Conservation (phyloP, 148 eudicot species). For the Vaccinium myrtillus region DNA sequence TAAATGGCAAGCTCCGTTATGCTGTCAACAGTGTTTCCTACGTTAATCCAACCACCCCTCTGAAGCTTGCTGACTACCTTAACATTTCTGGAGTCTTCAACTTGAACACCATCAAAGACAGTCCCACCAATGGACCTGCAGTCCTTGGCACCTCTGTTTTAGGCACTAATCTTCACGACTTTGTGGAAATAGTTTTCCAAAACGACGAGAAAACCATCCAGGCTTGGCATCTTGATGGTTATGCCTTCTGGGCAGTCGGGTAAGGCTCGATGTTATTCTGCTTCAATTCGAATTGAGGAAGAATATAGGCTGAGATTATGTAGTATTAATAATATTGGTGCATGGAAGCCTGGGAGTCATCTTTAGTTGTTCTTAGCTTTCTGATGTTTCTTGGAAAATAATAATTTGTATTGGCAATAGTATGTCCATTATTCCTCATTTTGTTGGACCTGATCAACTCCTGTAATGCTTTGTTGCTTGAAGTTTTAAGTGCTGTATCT, state of each 20-base stretch:
- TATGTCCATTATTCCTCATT: neutral
- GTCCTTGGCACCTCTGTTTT: slow-evolving; percentile 58
- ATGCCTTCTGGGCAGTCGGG: slow-evolving; percentile 70
- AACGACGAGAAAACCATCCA: slow-evolving; percentile 64
- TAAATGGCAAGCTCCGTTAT: slow-evolving; percentile 51
- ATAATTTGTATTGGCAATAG: neutral
- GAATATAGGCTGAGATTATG: neutral
- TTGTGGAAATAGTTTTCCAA: slow-evolving; percentile 70
- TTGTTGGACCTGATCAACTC: neutral
- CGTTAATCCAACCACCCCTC: slow-evolving; percentile 62
- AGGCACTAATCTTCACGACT: slow-evolving; percentile 52
- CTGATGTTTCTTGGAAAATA: neutral
- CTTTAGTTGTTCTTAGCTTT: neutral
- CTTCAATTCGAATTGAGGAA: neutral
- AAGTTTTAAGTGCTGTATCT: neutral
- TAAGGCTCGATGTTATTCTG: slow-evolving; percentile 26
- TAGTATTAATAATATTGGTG: neutral
- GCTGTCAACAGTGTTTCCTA: slow-evolving; percentile 62
- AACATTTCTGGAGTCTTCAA: slow-evolving; percentile 62
- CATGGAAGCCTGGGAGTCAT: neutral
- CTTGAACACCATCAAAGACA: slow-evolving; percentile 42
- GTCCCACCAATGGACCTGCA: slow-evolving; percentile 38
- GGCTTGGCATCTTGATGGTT: slow-evolving; percentile 84
- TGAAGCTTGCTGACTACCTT: slow-evolving; percentile 73
- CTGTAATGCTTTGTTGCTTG: neutral